Base-by-base conservation (phyloP, 352 stramenopile species). In the Stramenopiles sp. region DNA sequence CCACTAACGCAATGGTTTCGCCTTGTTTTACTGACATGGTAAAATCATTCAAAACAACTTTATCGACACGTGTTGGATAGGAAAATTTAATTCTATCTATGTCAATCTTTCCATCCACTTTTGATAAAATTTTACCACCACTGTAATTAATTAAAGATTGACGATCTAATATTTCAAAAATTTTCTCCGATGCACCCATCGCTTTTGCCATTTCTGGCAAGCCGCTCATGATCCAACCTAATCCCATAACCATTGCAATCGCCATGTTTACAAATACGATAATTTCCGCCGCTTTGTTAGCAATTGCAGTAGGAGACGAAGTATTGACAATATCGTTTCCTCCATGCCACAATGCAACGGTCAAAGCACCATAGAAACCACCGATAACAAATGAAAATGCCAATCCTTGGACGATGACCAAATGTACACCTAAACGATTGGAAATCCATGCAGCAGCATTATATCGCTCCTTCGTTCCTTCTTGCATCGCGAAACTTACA, bases 191-290 rank as follows among this genome's bases (percentile, higher is more conserved):
- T 0, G 93, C 91, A 63, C 91, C 91, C 23, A 95, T 88, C 7
- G 89, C 90, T 81, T 94, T 94, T 84, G 95, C 93, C 63, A 92
- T 80, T 53, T 90, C 87, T n/a, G 91, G 89, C 82, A 97, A 97
- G 31, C 95, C 94, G 1, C 88, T 92, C n/a, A n/a, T n/a, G n/a
- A n/a, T n/a, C n/a, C n/a, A n/a, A 7, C 90, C 96, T 43, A 97
- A 81, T n/a, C 88, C 87, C 23, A 87, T 90, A 43, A 97, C 89
- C 6, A 86, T 91, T 78, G 90, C 89, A 1, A 90, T 91, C 23
- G 96, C 92, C 69, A 95, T 93, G 43, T 97, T 85, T 27, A 92
- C 91, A 83, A 96, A 97, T 79, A 95, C 87, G 78, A 97, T 81
- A 84, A 97, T 97, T 0, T 91, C 92, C 29, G 91, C 96, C 32